Percentiles rank a stretch among this genome's conserved stretches.
phyloP scores from a whole-genome alignment of 495 filamentous ascomycete genomes.

The Trypethelium eluteriae region DNA sequence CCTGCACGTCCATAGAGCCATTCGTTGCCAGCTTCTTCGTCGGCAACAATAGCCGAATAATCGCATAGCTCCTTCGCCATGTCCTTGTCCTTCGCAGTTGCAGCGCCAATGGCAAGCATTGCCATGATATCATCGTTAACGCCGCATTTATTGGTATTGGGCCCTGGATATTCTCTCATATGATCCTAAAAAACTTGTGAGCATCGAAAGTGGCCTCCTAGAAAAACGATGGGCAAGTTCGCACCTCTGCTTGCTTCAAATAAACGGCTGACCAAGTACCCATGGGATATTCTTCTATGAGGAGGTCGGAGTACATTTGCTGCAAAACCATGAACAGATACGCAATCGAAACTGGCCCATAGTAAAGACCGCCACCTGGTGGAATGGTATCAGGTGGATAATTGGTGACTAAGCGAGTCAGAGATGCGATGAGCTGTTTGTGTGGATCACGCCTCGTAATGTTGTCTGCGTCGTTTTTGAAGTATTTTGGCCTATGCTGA shows the following conservation, averaged over 20 bases:
- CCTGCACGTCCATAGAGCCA: conserved; percentile 56
- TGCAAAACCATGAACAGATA: conserved; percentile 52
- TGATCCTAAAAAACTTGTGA: conserved; percentile 29
- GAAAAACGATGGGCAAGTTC: background rate
- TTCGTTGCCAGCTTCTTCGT: conserved; percentile 41
- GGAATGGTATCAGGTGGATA: conserved; percentile 33
- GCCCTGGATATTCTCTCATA: conserved; percentile 40
- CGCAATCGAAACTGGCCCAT: conserved; percentile 52
- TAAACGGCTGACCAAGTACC: conserved; percentile 42
- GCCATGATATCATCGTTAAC: conserved; percentile 50
- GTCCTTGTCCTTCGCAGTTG: conserved; percentile 38
- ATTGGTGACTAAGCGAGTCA: conserved; percentile 35
- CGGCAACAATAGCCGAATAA: conserved; percentile 34
- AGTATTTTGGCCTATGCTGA: conserved; percentile 26
- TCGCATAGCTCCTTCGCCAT: conserved; percentile 41
- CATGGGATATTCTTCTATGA: conserved; percentile 39
- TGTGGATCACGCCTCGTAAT: conserved; percentile 29
- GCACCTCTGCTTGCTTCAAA: conserved; percentile 30
- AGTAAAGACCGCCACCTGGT: conserved; percentile 46
- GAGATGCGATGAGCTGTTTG: conserved; percentile 39
- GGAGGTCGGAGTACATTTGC: conserved; percentile 39
- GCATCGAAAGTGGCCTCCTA: background rate
- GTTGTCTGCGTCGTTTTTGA: conserved; percentile 27
- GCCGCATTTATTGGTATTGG: conserved; percentile 42
- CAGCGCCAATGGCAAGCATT: conserved; percentile 45